Evolutionary conservation across 371 early-diverging fungal genomes (phyloP).

Genomic region (Syncephalis fuscata): DNA sequence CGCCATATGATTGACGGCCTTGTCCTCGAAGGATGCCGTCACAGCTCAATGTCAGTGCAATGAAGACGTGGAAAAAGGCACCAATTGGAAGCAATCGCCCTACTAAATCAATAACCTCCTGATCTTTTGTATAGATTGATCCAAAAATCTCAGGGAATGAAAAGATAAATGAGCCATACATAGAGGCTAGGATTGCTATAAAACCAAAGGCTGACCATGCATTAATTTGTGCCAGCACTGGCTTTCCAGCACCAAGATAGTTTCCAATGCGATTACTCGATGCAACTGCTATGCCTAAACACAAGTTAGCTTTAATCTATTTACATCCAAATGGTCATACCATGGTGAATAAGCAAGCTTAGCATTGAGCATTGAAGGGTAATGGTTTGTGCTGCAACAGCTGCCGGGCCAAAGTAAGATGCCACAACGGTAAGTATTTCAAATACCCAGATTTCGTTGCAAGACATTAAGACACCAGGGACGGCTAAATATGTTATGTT

Average conservation of each 20-base stretch:
- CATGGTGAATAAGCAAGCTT: slow-evolving; percentile 45
- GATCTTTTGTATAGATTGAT: slow-evolving; percentile 46
- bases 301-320: no score
- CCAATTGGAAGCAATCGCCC: slow-evolving; percentile 53
- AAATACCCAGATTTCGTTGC: slow-evolving; percentile 57
- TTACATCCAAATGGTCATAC: no score
- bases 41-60: slow-evolving; percentile 40
- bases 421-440: slow-evolving; percentile 62
- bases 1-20: slow-evolving; percentile 49
- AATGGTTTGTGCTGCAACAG: slow-evolving; percentile 73
- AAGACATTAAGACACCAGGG: slow-evolving; percentile 47
- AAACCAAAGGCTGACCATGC: no score
- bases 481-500: no score
- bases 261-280: slow-evolving; percentile 65
- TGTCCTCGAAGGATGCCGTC: slow-evolving; percentile 55
- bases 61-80: slow-evolving; percentile 57
- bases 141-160: slow-evolving; percentile 3
- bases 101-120: slow-evolving; percentile 42
- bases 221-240: not conserved
- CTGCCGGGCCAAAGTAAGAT: slow-evolving; percentile 50
- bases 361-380: slow-evolving; percentile 48
- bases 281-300: slow-evolving; percentile 43
- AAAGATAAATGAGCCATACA: slow-evolving; percentile 13
- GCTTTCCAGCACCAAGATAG: slow-evolving; percentile 26
- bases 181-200: not conserved